These are phyloP conservation scores for Chytriomyces hyalinus DNA, from an alignment of 192 early-diverging fungal genomes.

Conservation along the genomic window DNA sequence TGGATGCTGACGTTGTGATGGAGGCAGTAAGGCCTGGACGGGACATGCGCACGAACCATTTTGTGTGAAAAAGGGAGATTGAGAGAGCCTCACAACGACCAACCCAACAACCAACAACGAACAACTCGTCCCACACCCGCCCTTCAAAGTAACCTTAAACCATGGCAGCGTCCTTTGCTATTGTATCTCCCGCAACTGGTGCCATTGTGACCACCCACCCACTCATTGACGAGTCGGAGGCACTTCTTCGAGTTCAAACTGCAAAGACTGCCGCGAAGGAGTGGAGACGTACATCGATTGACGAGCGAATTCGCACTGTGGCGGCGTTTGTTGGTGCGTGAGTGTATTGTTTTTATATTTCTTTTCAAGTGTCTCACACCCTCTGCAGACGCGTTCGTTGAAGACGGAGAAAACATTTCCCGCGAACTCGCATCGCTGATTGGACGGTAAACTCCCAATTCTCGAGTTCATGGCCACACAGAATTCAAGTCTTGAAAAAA, in stretches of 20 bases:
- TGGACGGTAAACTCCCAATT: constrained; percentile 53
- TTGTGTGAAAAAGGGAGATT: no score
- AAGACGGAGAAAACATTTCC: constrained; percentile 61
- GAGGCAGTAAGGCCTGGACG: not conserved
- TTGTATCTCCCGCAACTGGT: constrained; percentile 37
- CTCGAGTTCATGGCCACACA: not conserved
- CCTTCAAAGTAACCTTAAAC: not conserved
- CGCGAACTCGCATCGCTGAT: constrained; percentile 67
- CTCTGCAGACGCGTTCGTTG: constrained; percentile 51
- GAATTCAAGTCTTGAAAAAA: not conserved
- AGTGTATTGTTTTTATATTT: not conserved
- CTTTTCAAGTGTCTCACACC: constrained; percentile 41
- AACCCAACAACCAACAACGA: not conserved
- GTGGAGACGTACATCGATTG: constrained; percentile 63
- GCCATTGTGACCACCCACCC: constrained; percentile 26
- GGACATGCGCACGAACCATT: not conserved
- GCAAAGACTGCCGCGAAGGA: constrained; percentile 51
- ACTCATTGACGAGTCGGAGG: constrained; percentile 21
- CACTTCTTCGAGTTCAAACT: constrained; percentile 42
- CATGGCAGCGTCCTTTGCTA: constrained; percentile 4
- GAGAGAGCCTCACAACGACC: not conserved
- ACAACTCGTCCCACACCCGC: not conserved
- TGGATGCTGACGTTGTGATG: not conserved
- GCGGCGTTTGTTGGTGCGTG: constrained; percentile 34
- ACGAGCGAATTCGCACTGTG: constrained; percentile 57